phyloP scores from a whole-genome alignment of 2,329 filamentous ascomycete species.

The Calycina marina region DNA sequence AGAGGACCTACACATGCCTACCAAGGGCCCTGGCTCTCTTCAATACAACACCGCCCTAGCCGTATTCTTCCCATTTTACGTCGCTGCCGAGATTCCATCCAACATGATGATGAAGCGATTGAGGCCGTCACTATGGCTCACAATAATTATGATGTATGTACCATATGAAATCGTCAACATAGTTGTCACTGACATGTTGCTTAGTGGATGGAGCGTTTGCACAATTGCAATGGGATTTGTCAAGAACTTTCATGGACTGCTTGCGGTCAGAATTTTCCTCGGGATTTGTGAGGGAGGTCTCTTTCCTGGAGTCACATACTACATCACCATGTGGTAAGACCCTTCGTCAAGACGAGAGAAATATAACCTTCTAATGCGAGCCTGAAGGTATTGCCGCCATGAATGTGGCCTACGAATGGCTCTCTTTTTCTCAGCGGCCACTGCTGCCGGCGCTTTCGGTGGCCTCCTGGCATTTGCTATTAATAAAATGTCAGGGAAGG shows the following conservation, averaged over 20 bases:
- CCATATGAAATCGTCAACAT: background rate
- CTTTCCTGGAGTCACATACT: conserved; percentile 6
- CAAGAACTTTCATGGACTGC: conserved; percentile 41
- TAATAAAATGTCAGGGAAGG: background rate
- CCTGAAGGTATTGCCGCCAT: conserved; percentile 5
- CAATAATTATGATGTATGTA: conserved; percentile 21
- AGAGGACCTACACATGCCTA: background rate
- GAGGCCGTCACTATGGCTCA: conserved; percentile 34
- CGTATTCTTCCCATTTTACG: background rate
- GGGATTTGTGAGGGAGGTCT: conserved; percentile 29
- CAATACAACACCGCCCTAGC: background rate
- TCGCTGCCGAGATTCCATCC: background rate
- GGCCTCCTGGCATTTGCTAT: background rate
- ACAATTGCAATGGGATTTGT: conserved; percentile 46
- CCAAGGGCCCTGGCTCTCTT: background rate
- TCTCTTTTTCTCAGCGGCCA: background rate
- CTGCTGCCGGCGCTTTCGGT: background rate
- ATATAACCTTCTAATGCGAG: no score
- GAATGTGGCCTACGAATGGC: conserved; percentile 1
- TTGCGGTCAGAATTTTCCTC: conserved; percentile 49
- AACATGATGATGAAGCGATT: conserved; percentile 30
- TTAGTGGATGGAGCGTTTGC: conserved; percentile 15
- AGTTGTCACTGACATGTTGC: conserved; percentile 6
- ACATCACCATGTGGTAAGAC: conserved; percentile 8
- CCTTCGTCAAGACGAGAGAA: no score